Percentiles rank a stretch among this genome's conserved stretches.
phyloP scores from a whole-genome alignment of 805 yeast genomes.

The Scheffersomyces stipitis region DNA sequence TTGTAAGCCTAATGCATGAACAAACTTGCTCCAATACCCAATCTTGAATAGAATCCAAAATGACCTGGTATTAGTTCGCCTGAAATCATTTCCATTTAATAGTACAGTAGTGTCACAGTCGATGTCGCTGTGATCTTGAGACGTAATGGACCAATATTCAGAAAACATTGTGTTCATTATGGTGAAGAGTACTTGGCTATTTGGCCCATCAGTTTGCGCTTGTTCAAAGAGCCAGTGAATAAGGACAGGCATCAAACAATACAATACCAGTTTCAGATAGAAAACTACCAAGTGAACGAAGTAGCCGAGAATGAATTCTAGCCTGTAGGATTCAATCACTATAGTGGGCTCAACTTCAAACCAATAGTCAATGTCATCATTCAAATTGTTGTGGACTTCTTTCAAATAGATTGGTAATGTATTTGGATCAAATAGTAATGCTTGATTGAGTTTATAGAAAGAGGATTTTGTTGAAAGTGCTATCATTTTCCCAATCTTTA shows the following conservation, averaged over 20 bases:
- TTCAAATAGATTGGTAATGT: constrained; percentile 24
- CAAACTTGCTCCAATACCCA: constrained; percentile 32
- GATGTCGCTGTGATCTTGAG: constrained; percentile 11
- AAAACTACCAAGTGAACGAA: constrained; percentile 32
- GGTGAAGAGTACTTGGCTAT: constrained; percentile 1
- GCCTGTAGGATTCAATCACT: constrained; percentile 19
- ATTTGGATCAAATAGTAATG: constrained; percentile 22
- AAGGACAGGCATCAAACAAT: constrained; percentile 32
- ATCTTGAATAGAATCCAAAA: constrained; percentile 28
- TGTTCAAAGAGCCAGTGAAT: constrained; percentile 39
- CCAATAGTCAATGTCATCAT: constrained; percentile 39
- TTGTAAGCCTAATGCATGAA: constrained; percentile 10
- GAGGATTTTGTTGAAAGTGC: constrained; percentile 35
- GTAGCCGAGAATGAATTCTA: constrained; percentile 33
- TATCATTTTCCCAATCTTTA: constrained; percentile 32
- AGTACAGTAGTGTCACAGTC: constrained; percentile 9
- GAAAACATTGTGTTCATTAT: constrained; percentile 16
- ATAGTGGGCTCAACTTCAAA: constrained; percentile 30
- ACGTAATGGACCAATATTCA: constrained; percentile 23
- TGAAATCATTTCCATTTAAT: constrained; percentile 12
- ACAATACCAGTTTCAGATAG: constrained; percentile 32
- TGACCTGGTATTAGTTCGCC: constrained; percentile 5
- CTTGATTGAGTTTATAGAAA: constrained; percentile 30
- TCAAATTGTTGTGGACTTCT: constrained; percentile 19
- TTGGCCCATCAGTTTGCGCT: neutral